Conservation (phyloP, 805 yeast genomes). For the Pichia rugopelliculosa region DNA sequence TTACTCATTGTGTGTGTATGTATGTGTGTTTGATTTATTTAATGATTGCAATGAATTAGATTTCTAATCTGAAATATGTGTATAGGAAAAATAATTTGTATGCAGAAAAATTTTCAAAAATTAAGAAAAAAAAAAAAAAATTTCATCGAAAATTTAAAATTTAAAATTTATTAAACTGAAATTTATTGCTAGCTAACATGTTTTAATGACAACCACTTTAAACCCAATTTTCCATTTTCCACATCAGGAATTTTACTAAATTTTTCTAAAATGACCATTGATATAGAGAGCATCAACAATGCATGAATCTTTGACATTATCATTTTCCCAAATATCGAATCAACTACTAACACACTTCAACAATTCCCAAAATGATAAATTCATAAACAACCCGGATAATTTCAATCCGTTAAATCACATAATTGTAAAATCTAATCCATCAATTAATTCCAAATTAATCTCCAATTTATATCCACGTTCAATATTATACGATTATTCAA, state of each 20-base stretch:
- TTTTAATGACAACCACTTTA: too few species aligned
- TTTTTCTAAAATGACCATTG: too few species aligned
- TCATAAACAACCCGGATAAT: conserved; percentile 28
- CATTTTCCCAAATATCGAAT: conserved; percentile 66
- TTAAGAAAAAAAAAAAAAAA: too few species aligned
- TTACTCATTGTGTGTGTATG: conserved; percentile 16
- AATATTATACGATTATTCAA: conserved; percentile 68
- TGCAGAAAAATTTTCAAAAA: too few species aligned
- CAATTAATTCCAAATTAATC: conserved; percentile 31
- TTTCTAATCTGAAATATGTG: too few species aligned
- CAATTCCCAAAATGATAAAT: conserved; percentile 67
- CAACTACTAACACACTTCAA: conserved; percentile 75
- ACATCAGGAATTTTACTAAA: neutral
- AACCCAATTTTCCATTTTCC: neutral
- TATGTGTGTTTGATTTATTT: too few species aligned
- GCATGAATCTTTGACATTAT: conserved; percentile 70
- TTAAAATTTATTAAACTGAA: too few species aligned
- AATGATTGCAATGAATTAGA: too few species aligned
- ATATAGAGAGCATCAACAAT: too few species aligned
- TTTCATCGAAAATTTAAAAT: too few species aligned
- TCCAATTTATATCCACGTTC: conserved; percentile 74
- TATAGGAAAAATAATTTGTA: too few species aligned
- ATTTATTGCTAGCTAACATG: too few species aligned
- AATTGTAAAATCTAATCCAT: conserved; percentile 1
- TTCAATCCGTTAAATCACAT: neutral